A percentile compares a stretch with the other conserved stretches of the same genome.
These are phyloP conservation scores for Panicum miliaceum DNA, from an alignment of 176 grass and related monocot species.

Conservation along the genomic window DNA sequence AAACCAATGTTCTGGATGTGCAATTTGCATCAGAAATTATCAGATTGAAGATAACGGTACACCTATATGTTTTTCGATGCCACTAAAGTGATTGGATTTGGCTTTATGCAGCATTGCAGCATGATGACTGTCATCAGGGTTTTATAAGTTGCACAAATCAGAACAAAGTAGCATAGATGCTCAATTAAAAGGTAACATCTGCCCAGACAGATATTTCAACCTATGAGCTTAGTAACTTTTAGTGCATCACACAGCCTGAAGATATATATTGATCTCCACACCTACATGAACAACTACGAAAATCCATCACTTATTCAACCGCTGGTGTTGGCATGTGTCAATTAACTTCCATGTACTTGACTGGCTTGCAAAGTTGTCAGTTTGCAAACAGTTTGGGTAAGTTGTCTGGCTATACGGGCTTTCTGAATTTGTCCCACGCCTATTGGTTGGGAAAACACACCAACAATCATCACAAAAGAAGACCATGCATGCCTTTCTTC, in stretches of 20 bases:
- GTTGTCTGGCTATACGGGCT: background rate
- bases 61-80: background rate
- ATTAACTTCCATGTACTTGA: background rate
- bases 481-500: background rate
- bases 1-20: background rate
- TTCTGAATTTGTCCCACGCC: slow-evolving; percentile 20
- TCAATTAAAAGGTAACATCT: slow-evolving; percentile 9
- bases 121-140: slow-evolving; percentile 16
- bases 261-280: background rate
- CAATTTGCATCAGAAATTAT: slow-evolving; percentile 2
- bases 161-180: background rate
- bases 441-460: background rate
- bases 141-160: slow-evolving; percentile 12
- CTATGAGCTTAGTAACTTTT: slow-evolving; percentile 3
- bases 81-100: background rate
- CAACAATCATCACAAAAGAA: background rate
- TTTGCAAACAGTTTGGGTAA: slow-evolving; percentile 18
- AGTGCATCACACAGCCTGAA: background rate
- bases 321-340: background rate
- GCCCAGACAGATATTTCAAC: background rate
- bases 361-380: background rate
- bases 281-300: background rate
- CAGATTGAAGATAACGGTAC: background rate
- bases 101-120: slow-evolving; percentile 9
- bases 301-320: background rate